phyloP scores from a whole-genome alignment of 1,284 basidiomycete species.

The Cryptococcus deneoformans region DNA sequence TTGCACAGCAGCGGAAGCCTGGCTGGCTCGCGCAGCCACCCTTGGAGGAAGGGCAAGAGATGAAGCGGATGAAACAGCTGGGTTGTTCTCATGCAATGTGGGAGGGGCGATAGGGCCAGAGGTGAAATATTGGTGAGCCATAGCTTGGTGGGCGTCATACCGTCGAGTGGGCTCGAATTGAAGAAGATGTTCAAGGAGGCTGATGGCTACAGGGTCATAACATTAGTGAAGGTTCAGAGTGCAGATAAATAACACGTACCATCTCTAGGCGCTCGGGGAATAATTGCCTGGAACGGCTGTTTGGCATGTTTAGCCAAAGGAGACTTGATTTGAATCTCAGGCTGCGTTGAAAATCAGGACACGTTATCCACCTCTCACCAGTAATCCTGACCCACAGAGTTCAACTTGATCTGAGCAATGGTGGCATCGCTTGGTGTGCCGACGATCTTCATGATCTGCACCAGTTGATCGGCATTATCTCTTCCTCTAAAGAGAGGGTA shows the following conservation, averaged over 20 bases:
- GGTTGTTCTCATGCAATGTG: constrained; percentile 38
- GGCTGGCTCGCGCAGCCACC: constrained; percentile 8
- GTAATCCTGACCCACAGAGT: constrained; percentile 64
- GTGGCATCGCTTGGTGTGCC: constrained; percentile 92
- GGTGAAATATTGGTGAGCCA: constrained; percentile 92
- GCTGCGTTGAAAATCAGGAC: constrained; percentile 54
- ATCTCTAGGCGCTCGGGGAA: constrained; percentile 88
- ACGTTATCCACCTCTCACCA: neutral
- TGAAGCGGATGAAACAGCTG: constrained; percentile 38
- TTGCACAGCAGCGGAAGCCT: constrained; percentile 16
- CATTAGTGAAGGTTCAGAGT: neutral
- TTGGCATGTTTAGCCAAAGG: constrained; percentile 76
- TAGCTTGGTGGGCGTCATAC: constrained; percentile 86
- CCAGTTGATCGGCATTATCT: constrained; percentile 96
- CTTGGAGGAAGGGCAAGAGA: constrained; percentile 41
- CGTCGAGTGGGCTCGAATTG: constrained; percentile 96
- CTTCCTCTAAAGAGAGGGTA: constrained; percentile 95
- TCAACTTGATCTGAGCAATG: constrained; percentile 82
- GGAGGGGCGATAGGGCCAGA: constrained; percentile 39
- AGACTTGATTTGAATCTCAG: constrained; percentile 71
- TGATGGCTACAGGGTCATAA: constrained; percentile 65
- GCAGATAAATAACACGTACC: constrained; percentile 54
- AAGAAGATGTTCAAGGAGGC: constrained; percentile 90
- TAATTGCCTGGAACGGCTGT: constrained; percentile 81
- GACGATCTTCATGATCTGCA: constrained; percentile 96